Base-by-base conservation (phyloP, 306 rosid genomes). In the Castanea mollissima region DNA sequence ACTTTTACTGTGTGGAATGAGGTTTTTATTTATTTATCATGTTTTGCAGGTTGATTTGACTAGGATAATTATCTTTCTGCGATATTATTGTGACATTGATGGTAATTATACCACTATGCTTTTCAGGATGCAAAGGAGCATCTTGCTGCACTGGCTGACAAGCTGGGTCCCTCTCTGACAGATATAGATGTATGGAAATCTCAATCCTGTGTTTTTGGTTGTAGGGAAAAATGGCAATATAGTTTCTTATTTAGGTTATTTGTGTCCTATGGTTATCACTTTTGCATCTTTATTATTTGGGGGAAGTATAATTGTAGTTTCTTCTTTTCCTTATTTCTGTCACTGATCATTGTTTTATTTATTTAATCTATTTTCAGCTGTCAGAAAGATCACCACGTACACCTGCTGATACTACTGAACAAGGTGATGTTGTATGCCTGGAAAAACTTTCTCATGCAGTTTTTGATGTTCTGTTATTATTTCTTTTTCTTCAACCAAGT, bases 91-190 rank as follows among this genome's bases (percentile, higher is more conserved):
- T 83, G 64, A 75, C 69, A 57, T 77, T 80, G 73, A 80, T 82
- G 78, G 80, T 87, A 71, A 82, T 76, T 78, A 46, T 81, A 54
- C 68, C 21, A 32, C 25, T 85, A 59, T 86, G 52, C 76, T 83
- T 90, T 85, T 83, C 87, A 94, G 99, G 98, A 94, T 80, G 99
- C 97, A 62, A 94, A 92, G 90, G 99, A 92, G 84, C 97, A 94
- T 85, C 93, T 94, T 78, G 86, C 89, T 84, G 99, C 99, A 54
- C 80, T 94, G 76, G 99, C 97, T 73, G 99, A 92, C 84, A 94
- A 92, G 95, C 84, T 94, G 89, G 97, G 95, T 80, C 81, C 92
- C 55, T 92, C 99, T 35, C 84, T 94, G 68, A 91, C 97, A 21
- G 99, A 90, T 85, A 91, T 94, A 83, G 90, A 91, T 87, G 99